Evolutionary conservation across 805 yeast species (phyloP), one percentile per base, ranked within the genome.

Genomic region (Barnettozyma populi): DNA sequence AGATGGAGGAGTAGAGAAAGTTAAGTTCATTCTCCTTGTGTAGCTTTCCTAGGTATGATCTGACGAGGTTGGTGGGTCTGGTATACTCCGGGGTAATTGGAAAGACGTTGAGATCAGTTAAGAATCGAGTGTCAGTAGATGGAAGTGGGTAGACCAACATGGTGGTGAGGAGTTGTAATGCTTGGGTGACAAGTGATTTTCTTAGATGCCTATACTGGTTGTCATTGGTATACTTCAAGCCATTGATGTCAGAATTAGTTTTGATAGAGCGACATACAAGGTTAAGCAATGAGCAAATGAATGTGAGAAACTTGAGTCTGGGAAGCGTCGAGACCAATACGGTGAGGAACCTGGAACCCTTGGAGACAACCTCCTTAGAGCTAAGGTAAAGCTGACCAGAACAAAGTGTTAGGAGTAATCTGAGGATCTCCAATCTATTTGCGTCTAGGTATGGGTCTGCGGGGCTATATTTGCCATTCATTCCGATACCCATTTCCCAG

Each of bases 401-500:
- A 20, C 78, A 70, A 7, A 90, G 64, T 0, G 82, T 70, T 7
- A 86, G 57, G 10, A 92, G 47, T 7, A 89, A 67, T 42, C 84
- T 69, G 35, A 92, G 55, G 2, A 86, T 67, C 57, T 86, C 95
- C 5, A 82, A 66, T 56, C 95, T 75, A 59, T 86, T 80, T 23
- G 79, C 61, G 54, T 86, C 90, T 36, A 79, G 58, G 20, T 69
- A 66, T 1, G 75, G 66, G 16, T 60, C 66, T 40, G 69, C 78
- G 32, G 46, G 57, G 34, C 55, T 51, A 54, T 56, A 68, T 46
- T 48, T 42, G 47, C 65, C 68, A 47, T 52, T 56, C 13, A 53
- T 44, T 2, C 88, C 90, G 29, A 90, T 73, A 6, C 96, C 97
- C 4, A 85, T 79, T 56, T 86, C 95, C 96, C 97, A 90, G 1